Conservation (phyloP, 2,329 filamentous ascomycete genomes). For the Colletotrichum sp. region DNA sequence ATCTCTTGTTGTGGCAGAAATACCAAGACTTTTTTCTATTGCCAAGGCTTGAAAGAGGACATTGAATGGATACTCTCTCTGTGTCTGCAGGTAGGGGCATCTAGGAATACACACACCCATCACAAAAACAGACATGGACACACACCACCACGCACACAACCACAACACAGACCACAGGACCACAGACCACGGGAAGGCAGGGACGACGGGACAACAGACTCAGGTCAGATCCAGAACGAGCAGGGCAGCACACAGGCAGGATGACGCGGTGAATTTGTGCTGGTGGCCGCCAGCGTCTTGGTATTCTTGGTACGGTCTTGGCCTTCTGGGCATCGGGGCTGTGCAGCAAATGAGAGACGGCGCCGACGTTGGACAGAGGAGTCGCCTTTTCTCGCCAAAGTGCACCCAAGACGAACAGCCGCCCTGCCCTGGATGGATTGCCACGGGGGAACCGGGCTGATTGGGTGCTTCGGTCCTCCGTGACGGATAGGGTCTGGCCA, state of each 20-base stretch:
- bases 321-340: constrained; percentile 24
- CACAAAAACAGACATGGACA: background rate
- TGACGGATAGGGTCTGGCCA: background rate
- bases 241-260: background rate
- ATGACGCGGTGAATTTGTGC: constrained; percentile 22
- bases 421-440: background rate
- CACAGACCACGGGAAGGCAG: background rate
- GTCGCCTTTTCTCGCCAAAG: background rate
- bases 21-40: background rate
- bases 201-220: background rate
- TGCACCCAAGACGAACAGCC: background rate
- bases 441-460: background rate
- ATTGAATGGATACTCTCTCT: background rate
- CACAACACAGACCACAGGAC: background rate
- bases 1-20: background rate
- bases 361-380: background rate
- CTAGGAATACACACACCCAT: background rate
- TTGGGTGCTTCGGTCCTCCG: background rate
- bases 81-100: background rate
- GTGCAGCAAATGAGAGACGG: constrained; percentile 22
- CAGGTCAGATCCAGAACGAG: background rate
- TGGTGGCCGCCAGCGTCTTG: constrained; percentile 22
- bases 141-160: background rate
- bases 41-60: background rate
- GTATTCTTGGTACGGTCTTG: constrained; percentile 23